A percentile compares a stretch with the other conserved stretches of the same genome.
Evolutionary conservation across 164 flowering plant species (phyloP).

Genomic region (Liriodendron chinense): DNA sequence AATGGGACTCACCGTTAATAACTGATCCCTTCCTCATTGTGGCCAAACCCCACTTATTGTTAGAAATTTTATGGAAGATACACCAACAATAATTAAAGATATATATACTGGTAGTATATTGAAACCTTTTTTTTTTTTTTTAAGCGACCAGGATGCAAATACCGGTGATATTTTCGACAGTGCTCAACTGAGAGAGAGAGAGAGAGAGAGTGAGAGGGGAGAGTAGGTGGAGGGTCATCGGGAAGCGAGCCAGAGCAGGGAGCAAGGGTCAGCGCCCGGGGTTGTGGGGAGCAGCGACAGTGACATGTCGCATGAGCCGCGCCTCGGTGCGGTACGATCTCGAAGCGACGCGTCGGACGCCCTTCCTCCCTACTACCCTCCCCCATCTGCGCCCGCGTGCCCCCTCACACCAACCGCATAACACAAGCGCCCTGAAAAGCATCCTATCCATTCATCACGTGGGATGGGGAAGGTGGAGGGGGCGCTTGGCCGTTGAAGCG

Average conservation of each 20-base stretch:
- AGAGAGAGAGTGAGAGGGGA: background rate
- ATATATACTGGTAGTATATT: no score
- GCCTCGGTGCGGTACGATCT: background rate
- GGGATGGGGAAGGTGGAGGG: background rate
- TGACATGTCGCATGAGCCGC: background rate
- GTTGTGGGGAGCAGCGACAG: conserved; percentile 8
- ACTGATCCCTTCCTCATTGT: no score
- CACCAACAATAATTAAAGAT: no score
- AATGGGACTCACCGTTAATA: no score
- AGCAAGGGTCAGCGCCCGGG: conserved; percentile 5
- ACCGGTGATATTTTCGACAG: no score
- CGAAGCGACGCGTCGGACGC: background rate
- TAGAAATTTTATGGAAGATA: no score
- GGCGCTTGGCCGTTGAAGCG: background rate
- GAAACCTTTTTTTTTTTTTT: no score
- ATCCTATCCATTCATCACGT: no score
- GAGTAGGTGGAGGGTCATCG: background rate
- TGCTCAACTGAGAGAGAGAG: no score
- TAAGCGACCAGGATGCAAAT: no score
- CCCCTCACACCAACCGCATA: background rate
- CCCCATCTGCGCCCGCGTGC: background rate
- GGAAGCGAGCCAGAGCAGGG: background rate
- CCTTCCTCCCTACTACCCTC: background rate
- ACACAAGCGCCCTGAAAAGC: background rate
- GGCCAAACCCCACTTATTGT: no score